phyloP scores from a whole-genome alignment of 768 basidiomycete genomes.

The Podaxis carcinomalis region DNA sequence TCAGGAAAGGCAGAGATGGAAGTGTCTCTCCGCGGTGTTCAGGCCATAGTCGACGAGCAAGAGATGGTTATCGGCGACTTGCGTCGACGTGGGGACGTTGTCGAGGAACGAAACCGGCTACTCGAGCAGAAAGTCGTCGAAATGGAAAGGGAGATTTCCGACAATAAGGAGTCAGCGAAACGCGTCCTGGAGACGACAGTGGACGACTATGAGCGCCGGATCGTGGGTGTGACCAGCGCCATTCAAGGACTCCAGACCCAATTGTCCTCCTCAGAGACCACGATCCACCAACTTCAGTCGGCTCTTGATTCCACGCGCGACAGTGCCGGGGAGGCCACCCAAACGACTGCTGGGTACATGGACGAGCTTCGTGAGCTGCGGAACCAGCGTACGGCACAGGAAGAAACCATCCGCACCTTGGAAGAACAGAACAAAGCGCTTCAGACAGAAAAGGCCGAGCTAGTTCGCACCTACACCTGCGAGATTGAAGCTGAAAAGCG shows the following conservation, averaged over 20 bases:
- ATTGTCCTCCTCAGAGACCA: not conserved
- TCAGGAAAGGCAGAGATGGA: not conserved
- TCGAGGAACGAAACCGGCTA: not conserved
- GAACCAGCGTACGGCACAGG: not conserved
- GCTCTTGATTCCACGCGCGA: not conserved
- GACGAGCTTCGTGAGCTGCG: not conserved
- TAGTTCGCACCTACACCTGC: not conserved
- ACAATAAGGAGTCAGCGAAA: not conserved
- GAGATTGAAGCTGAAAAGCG: conserved; percentile 3
- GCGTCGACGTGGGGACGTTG: not conserved
- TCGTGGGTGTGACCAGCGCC: not conserved
- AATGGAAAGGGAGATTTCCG: not conserved
- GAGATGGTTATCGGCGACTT: conserved; percentile 2
- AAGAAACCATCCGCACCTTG: not conserved
- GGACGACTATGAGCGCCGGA: not conserved
- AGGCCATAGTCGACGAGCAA: not conserved
- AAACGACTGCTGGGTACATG: not conserved
- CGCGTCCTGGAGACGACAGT: not conserved
- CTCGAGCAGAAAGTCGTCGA: not conserved
- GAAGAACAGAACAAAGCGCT: not conserved
- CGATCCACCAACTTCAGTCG: conserved; percentile 1
- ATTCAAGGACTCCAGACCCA: not conserved
- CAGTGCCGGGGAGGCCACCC: not conserved
- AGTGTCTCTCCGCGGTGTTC: not conserved
- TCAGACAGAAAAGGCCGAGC: not conserved